Evolutionary conservation across 495 filamentous ascomycete species (phyloP), one percentile per base, ranked within the genome.

Genomic region (Neurospora sp.): DNA sequence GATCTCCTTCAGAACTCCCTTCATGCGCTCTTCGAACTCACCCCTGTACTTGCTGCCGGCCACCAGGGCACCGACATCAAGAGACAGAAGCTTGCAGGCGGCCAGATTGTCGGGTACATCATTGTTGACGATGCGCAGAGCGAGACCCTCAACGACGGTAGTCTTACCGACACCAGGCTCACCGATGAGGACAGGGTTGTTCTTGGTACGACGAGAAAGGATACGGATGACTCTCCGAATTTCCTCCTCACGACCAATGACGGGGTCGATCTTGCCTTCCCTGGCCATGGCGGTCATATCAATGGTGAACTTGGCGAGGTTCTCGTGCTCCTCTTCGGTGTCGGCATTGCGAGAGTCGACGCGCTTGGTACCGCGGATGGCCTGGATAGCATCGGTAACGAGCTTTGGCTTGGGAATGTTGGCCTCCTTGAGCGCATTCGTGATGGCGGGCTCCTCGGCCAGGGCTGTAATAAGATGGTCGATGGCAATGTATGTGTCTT

Each of bases 111-210:
- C 95, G 39, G 96, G 96, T 0, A 99, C 92, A 86, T 98, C 96
- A 54, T 92, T 88, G 77, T 99, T 97, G 83, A 98, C 93, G 71
- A 99, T 98, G 37, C 96, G 91, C 78, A 90, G 92, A 10, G 96
- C 96, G n/a, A 99, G 87, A 77, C 96, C 96, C 85, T 99, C 96
- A 39, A 98, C 95, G 71, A 99, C 94, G 4, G 96, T 98, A 14
- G 96, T 99, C 85, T 99, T 99, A 76, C 96, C 96, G 18, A 99
- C 96, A 90, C 96, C 96, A 10, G 96, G 96, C 81, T 98, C 96
- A 81, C 96, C 96, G 73, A 89, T 88, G 74, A 99, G 87, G 18
- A 98, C 96, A 4, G 96, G 96, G 80, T 99, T 99, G 86, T 99
- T 99, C 88, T 99, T 99, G 70, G 96, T 98, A 76, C 96, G 89